Percentiles rank a stretch among this genome's conserved stretches.
Conservation (phyloP, 148 eudicot genomes). For the Selenicereus undatus region DNA sequence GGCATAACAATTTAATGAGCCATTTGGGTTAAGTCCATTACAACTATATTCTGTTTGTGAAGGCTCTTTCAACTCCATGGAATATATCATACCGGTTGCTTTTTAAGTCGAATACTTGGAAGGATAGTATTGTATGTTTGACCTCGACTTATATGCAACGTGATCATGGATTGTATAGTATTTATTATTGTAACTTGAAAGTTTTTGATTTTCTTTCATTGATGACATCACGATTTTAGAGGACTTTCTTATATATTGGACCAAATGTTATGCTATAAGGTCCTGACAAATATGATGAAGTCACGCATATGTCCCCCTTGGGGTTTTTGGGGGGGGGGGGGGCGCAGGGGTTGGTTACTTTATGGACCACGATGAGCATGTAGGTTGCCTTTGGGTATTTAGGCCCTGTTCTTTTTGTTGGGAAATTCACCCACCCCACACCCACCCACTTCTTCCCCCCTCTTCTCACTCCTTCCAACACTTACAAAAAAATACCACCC, state of each 20-base stretch:
- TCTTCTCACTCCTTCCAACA: no score
- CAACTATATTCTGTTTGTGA: background rate
- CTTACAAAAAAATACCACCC: no score
- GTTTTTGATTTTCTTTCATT: background rate
- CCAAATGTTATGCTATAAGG: background rate
- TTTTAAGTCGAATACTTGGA: background rate
- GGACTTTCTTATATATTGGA: background rate
- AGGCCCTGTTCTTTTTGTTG: no score
- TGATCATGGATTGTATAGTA: background rate
- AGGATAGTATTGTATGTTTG: background rate
- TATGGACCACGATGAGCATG: background rate
- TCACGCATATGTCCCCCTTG: background rate
- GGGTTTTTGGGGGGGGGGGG: no score
- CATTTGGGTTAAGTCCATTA: background rate
- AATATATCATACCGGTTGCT: background rate
- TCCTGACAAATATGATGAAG: background rate
- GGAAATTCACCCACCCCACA: no score
- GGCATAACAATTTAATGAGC: background rate
- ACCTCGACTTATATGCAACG: no score
- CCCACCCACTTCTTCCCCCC: no score
- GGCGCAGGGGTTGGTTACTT: background rate
- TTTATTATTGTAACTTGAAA: background rate
- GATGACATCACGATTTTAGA: background rate
- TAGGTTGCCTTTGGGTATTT: background rate
- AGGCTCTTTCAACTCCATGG: background rate